A percentile compares a stretch with the other conserved stretches of the same genome.
These are phyloP conservation scores for Arachnomyces sp. DNA, from an alignment of 2,329 filamentous ascomycete species.

Conservation along the genomic window DNA sequence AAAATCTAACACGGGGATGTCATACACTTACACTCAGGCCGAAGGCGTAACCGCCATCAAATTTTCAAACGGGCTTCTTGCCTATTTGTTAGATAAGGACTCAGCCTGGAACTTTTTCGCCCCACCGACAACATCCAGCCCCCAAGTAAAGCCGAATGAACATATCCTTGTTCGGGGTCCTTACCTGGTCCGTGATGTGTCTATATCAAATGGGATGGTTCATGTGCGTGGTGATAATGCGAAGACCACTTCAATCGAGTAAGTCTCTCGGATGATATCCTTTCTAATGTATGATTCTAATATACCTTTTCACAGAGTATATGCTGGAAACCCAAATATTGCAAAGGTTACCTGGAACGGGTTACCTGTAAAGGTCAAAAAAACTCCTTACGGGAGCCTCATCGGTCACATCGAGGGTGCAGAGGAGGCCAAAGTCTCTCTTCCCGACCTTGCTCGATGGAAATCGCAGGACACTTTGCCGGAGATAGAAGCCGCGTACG, in stretches of 20 bases:
- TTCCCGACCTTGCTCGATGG: conserved; percentile 43
- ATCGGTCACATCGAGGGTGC: conserved; percentile 35
- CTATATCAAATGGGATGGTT: conserved; percentile 25
- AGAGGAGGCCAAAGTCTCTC: conserved; percentile 30
- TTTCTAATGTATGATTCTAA: conserved; percentile 1
- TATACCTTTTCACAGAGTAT: conserved; percentile 21
- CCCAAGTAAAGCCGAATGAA: conserved; percentile 38
- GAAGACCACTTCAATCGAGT: conserved; percentile 35
- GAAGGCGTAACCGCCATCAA: conserved; percentile 40
- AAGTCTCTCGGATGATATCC: conserved; percentile 1
- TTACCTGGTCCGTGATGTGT: conserved; percentile 38
- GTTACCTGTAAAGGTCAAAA: conserved; percentile 26
- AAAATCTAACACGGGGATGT: conserved; percentile 20
- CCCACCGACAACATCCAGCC: conserved; percentile 40
- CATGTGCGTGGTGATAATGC: conserved; percentile 36
- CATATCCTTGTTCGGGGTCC: conserved; percentile 42
- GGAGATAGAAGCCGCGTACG: conserved; percentile 39
- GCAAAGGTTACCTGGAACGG: conserved; percentile 43
- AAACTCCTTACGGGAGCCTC: conserved; percentile 41
- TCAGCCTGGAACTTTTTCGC: conserved; percentile 53
- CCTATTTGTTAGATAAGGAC: conserved; percentile 47
- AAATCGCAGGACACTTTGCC: conserved; percentile 45
- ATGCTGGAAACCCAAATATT: conserved; percentile 33
- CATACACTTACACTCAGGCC: conserved; percentile 43
- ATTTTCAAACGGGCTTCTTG: conserved; percentile 43